These are phyloP conservation scores for Ulmus americana DNA, from an alignment of 331 rosid species.

Conservation along the genomic window DNA sequence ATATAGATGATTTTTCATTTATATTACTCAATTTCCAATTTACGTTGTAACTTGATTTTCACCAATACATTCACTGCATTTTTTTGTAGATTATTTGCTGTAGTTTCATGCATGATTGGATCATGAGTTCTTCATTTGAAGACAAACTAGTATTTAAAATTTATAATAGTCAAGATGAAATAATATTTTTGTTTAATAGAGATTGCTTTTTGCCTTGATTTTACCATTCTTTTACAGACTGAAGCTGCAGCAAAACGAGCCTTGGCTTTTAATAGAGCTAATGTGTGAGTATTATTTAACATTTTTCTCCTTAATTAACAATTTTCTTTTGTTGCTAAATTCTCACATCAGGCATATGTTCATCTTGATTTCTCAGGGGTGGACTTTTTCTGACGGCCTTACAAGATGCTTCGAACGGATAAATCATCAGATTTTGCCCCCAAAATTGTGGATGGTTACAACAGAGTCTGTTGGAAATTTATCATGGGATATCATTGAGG, in stretches of 20 bases:
- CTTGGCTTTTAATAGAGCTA: conserved; percentile 79
- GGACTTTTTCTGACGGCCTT: no score
- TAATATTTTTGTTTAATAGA: not conserved
- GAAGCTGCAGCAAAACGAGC: conserved; percentile 92
- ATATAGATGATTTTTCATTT: conserved; percentile 4
- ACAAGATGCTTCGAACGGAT: no score
- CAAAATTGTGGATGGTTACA: no score
- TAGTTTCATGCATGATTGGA: not conserved
- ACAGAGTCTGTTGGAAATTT: no score
- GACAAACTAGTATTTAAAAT: not conserved
- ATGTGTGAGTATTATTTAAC: conserved; percentile 56
- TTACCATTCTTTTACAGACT: conserved; percentile 45
- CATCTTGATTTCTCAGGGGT: no score
- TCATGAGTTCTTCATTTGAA: not conserved
- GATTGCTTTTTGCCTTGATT: conserved; percentile 11
- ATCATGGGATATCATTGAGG: no score
- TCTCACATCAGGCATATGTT: conserved; percentile 21
- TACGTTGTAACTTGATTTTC: not conserved
- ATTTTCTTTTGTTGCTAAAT: conserved; percentile 9
- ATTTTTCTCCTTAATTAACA: conserved; percentile 7
- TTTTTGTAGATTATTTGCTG: not conserved
- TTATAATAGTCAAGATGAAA: not conserved
- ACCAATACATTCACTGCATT: not conserved
- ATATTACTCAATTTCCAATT: not conserved
- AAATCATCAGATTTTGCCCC: no score